Evolutionary conservation across 1,139 yeast genomes (phyloP).

Genomic region (Pichia cactophila): DNA sequence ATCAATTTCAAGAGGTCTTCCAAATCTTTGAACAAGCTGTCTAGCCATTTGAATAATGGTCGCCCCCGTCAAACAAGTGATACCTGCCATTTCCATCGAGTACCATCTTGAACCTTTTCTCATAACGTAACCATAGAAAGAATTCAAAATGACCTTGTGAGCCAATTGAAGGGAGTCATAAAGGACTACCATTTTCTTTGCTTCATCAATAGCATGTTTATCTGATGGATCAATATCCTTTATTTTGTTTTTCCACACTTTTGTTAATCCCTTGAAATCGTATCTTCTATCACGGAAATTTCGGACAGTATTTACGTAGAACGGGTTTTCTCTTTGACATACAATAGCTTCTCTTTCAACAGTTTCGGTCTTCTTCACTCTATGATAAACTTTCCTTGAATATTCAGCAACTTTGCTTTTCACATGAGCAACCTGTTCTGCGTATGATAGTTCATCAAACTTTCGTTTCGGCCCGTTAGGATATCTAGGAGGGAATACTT

Average conservation of each 20-base stretch:
- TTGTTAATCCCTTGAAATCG: slow-evolving; percentile 89
- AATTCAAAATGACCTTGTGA: slow-evolving; percentile 91
- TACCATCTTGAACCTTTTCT: slow-evolving; percentile 99
- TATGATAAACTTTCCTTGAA: slow-evolving; percentile 77
- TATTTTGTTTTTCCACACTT: slow-evolving; percentile 86
- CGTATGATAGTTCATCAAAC: slow-evolving; percentile 67
- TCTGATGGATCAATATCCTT: slow-evolving; percentile 48
- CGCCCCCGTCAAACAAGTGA: slow-evolving; percentile 96
- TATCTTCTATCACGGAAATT: slow-evolving; percentile 94
- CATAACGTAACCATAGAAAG: slow-evolving; percentile 98
- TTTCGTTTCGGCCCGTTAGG: slow-evolving; percentile 50
- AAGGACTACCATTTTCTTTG: slow-evolving; percentile 85
- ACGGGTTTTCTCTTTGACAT: slow-evolving; percentile 96
- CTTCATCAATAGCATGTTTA: slow-evolving; percentile 64
- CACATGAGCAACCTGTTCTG: slow-evolving; percentile 71
- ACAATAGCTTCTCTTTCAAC: slow-evolving; percentile 89
- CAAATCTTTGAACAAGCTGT: slow-evolving; percentile 83
- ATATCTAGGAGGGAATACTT: slow-evolving; percentile 60
- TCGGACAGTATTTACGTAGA: slow-evolving; percentile 90
- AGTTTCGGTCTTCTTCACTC: slow-evolving; percentile 73
- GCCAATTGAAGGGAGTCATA: slow-evolving; percentile 95
- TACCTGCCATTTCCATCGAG: slow-evolving; percentile 99
- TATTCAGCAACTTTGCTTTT: slow-evolving; percentile 80
- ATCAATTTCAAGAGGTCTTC: slow-evolving; percentile 92
- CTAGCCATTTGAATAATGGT: slow-evolving; percentile 97